Conservation (phyloP, 306 rosid species). For the Carpinus viminea region DNA sequence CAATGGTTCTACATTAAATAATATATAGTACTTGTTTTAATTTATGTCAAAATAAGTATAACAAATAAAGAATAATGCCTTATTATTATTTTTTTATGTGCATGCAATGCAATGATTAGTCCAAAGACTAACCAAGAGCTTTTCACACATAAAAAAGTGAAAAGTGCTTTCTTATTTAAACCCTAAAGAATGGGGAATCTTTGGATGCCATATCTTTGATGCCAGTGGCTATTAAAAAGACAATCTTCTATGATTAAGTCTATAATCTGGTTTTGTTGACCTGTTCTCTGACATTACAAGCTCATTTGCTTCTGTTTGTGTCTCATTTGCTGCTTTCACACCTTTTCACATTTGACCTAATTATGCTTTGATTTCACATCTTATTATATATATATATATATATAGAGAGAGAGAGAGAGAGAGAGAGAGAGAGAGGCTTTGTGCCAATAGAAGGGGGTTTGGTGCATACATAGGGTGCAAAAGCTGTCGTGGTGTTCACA, state of each 20-base stretch:
- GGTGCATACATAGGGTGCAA: background rate
- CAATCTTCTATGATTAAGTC: background rate
- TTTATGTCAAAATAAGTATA: background rate
- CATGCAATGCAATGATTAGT: background rate
- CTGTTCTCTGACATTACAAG: background rate
- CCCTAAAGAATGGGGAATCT: background rate
- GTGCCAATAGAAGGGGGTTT: background rate
- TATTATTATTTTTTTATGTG: background rate
- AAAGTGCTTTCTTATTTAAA: background rate
- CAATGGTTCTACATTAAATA: background rate
- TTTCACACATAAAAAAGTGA: background rate
- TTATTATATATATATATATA: too few species aligned
- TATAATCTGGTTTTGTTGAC: background rate
- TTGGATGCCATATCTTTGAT: background rate
- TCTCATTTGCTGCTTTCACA: background rate
- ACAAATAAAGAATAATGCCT: background rate
- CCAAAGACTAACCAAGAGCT: background rate
- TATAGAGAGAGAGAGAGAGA: background rate
- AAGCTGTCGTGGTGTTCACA: too few species aligned
- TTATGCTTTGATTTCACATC: too few species aligned
- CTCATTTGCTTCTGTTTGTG: background rate
- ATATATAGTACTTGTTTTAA: background rate
- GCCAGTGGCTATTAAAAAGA: background rate
- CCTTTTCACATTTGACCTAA: background rate
- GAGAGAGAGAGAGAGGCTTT: background rate